Evolutionary conservation across 495 filamentous ascomycete genomes (phyloP), one percentile per base, ranked within the genome.

Genomic region (Penicillium daleae): DNA sequence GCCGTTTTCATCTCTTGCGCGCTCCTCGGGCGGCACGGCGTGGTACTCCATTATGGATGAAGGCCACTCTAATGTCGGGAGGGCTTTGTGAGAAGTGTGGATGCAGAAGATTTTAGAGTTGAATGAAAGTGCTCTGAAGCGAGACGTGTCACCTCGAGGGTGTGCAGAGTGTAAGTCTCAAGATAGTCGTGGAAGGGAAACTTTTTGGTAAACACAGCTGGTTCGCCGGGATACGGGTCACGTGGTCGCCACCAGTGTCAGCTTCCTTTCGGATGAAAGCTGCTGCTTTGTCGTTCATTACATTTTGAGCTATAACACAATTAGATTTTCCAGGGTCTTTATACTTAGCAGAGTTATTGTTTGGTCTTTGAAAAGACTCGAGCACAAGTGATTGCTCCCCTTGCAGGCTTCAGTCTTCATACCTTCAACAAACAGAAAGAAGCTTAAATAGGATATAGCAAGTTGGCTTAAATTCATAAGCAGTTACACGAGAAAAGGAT

Each of bases 11-110:
- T 88, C 86, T 66, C 79, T 75, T 32, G 85, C 86, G 63, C 85
- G 82, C 72, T 89, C 87, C 71, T 85, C 80, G 22, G 80, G 82
- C n/a, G 86, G 87, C 24, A 90, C 87, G 46, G 81, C 84, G 69
- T 90, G 87, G 50, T 89, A 85, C 69, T 89, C 87, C 79, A 87
- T 88, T 46, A 67, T 68, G 29, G 52, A 50, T 17, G 49, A 17
- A 54, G 22, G 2, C 50, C 24, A 39, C 33, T 44, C 27, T 54
- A 15, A 54, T 29, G 21, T 37, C 4, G 32, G 2, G 19, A 55
- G 6, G 15, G 17, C 10, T 6, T 21, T 21, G 48, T 42, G 29
- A 22, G 9, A 55, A 19, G 44, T 4, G n/a, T 2, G 5, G 24
- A 52, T 27, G 1, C 24, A 32, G 27, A 0, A 15, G 15, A 19